Conservation (phyloP, 495 filamentous ascomycete genomes). For the Penicillium cataractarum region DNA sequence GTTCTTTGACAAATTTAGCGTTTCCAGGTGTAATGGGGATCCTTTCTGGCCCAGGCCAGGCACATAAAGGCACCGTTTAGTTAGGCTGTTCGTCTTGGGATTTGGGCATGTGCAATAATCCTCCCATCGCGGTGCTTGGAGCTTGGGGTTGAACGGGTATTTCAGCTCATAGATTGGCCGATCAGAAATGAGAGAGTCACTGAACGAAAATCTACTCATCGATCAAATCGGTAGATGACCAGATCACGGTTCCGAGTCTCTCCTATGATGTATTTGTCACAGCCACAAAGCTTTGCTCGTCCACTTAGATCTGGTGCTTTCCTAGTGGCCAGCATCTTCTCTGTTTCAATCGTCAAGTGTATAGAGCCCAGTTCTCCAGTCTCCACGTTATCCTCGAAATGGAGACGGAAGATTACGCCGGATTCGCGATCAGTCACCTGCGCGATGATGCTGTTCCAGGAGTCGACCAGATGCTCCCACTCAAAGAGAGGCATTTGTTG, state of each 20-base stretch:
- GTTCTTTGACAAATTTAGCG: neutral
- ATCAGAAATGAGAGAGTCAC: neutral
- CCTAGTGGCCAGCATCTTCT: constrained; percentile 38
- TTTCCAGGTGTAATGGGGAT: neutral
- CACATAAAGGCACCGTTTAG: neutral
- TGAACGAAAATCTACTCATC: constrained; percentile 20
- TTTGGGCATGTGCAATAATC: too few relatives aligned
- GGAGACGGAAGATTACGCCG: constrained; percentile 58
- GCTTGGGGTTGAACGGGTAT: neutral
- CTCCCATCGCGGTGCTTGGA: too few relatives aligned
- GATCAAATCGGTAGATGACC: constrained; percentile 58
- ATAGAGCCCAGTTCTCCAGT: constrained; percentile 19
- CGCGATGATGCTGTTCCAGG: constrained; percentile 51
- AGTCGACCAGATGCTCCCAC: constrained; percentile 3
- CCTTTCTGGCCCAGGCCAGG: neutral
- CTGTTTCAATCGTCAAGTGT: constrained; percentile 41
- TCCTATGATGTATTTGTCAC: constrained; percentile 66
- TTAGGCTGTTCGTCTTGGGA: neutral
- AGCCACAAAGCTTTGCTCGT: constrained; percentile 61
- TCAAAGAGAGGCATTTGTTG: constrained; percentile 6
- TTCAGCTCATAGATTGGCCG: neutral
- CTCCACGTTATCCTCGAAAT: constrained; percentile 39
- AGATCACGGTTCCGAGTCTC: constrained; percentile 57
- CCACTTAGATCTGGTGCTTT: constrained; percentile 56
- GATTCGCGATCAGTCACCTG: constrained; percentile 57